A percentile compares a stretch with the other conserved stretches of the same genome.
These are phyloP conservation scores for Phtheirospermum japonicum DNA, from an alignment of 257 asterid species.

Conservation along the genomic window DNA sequence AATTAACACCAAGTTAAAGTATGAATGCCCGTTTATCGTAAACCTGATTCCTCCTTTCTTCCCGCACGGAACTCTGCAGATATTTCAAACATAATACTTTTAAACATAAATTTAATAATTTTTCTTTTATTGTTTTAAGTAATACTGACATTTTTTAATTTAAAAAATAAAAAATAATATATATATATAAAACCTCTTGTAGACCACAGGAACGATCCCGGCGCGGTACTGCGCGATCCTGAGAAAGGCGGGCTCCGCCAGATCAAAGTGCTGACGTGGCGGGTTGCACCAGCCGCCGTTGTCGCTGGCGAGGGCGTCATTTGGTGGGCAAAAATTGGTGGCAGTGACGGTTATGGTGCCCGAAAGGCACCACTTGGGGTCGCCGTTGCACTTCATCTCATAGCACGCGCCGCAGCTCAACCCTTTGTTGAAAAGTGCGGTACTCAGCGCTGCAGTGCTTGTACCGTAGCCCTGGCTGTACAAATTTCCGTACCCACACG, in stretches of 20 bases:
- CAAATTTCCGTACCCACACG: constrained; percentile 61
- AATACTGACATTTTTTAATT: too few species aligned
- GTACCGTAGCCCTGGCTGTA: constrained; percentile 62
- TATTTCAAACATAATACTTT: too few species aligned
- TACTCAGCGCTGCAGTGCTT: constrained; percentile 51
- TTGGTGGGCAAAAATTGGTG: constrained; percentile 65
- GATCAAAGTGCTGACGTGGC: constrained; percentile 54
- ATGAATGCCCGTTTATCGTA: constrained; percentile 53
- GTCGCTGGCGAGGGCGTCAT: constrained; percentile 44
- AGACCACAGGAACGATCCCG: constrained; percentile 47
- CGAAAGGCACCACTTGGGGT: constrained; percentile 36
- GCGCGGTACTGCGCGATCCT: constrained; percentile 47
- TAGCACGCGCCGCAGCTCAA: constrained; percentile 59
- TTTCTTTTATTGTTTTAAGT: too few species aligned
- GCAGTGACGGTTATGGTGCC: constrained; percentile 48
- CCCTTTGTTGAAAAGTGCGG: constrained; percentile 45
- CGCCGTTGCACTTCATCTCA: constrained; percentile 39
- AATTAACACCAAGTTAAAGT: constrained; percentile 46
- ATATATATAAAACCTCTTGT: constrained; percentile 32
- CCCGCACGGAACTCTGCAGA: constrained; percentile 42
- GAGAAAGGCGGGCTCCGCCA: constrained; percentile 50
- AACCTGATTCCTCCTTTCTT: constrained; percentile 57
- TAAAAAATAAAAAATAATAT: too few species aligned
- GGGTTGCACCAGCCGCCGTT: constrained; percentile 68
- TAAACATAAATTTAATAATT: not conserved